Evolutionary conservation across 1,284 basidiomycete species (phyloP), one percentile per base, ranked within the genome.

Genomic region (Trichosporon faecale): DNA sequence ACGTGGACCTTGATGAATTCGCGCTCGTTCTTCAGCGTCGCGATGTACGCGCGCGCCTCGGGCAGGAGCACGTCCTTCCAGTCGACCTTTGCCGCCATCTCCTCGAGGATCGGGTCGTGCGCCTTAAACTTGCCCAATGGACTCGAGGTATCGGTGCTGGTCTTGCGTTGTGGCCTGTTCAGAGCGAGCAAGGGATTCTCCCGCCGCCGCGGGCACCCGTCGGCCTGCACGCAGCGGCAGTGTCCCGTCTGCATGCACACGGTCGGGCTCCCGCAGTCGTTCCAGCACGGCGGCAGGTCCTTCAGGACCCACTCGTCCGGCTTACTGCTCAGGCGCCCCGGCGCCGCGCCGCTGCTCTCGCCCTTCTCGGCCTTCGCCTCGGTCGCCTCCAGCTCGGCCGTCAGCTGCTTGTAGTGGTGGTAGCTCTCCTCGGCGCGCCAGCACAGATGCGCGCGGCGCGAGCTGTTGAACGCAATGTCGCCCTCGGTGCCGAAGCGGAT

Each of bases 161-260:
- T 49, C 5, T 52, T 16, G 25, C 67, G 63, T 14, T 68, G 25
- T 0, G 74, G 75, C 33, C 71, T 71, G 0, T 23, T 66, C 27
- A 78, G 68, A 4, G 76, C 72, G 8, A 79, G 69, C 5, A 82
- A 71, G 3, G 79, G 77, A 70, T 80, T 81, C 25, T 77, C 76
- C 1, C 78, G 76, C 16, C 73, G 72, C 3, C 75, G 69, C 7
- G 76, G 74, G 73, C 82, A 83, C 29, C 76, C 73, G 68, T 83
- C 81, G 3, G 81, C 76, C 64, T 77, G 76, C 8, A 84, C 80
- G 61, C 83, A 84, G 33, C 81, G 79, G 70, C 83, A 84, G 35
- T 77, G 71, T 1, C 82, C 82, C 0, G 81, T 83, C 70, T 84
- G 78, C n/a, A 84, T 76, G 69, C 83, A 84, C 37, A 83, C 75